A percentile compares a stretch with the other conserved stretches of the same genome.
phyloP scores from a whole-genome alignment of 208 protist species.

The Porcisia deanei region DNA sequence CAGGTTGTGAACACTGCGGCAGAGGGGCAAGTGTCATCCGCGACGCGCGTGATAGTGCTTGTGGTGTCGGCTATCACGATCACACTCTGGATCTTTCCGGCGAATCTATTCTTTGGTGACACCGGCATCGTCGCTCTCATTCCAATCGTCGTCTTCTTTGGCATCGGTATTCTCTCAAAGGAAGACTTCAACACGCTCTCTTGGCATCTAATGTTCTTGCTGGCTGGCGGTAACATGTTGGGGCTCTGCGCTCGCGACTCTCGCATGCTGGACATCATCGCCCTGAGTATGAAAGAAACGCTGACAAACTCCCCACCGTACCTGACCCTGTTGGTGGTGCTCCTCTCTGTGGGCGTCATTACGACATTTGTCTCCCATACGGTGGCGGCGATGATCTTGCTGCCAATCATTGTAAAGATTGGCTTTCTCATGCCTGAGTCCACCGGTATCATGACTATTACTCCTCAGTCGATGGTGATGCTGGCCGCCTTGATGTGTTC shows the following conservation, averaged over 20 bases:
- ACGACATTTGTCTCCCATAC: constrained; percentile 95
- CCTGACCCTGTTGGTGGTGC: constrained; percentile 64
- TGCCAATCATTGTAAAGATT: constrained; percentile 93
- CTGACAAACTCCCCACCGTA: constrained; percentile 64
- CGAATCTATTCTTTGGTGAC: constrained; percentile 88
- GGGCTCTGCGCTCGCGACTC: constrained; percentile 88
- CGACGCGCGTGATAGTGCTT: constrained; percentile 69
- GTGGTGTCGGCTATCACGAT: constrained; percentile 78
- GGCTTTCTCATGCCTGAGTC: constrained; percentile 74
- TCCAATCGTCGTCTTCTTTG: constrained; percentile 93
- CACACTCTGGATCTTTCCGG: constrained; percentile 82
- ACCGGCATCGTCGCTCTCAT: constrained; percentile 92
- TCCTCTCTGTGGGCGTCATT: constrained; percentile 68
- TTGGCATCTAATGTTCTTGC: constrained; percentile 94
- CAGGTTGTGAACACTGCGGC: constrained; percentile 76
- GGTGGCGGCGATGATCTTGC: constrained; percentile 91
- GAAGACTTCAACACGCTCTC: constrained; percentile 92
- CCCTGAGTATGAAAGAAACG: constrained; percentile 58
- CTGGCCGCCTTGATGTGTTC: constrained; percentile 90
- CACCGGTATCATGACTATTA: constrained; percentile 53
- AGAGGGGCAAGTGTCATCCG: constrained; percentile 47
- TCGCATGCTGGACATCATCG: constrained; percentile 85
- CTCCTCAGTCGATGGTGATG: constrained; percentile 82
- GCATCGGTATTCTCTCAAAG: constrained; percentile 90
- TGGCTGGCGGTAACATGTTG: constrained; percentile 94